A percentile compares a stretch with the other conserved stretches of the same genome.
Conservation (phyloP, 2,329 filamentous ascomycete genomes). For the Chalaropsis ovoidea region DNA sequence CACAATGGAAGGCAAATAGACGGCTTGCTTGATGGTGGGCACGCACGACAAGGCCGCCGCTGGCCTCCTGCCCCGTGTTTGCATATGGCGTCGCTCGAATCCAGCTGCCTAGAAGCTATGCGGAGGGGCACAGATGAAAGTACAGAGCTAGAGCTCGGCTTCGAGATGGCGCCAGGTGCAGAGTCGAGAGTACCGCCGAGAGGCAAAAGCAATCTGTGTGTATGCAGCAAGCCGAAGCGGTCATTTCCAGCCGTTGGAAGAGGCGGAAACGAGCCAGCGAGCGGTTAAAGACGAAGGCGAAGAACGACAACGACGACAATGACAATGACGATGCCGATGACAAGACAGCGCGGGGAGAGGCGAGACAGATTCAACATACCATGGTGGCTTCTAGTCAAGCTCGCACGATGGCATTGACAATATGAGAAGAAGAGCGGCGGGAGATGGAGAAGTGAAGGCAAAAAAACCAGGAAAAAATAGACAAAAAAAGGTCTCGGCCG, state of each 20-base stretch:
- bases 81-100: background rate
- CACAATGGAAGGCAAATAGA: background rate
- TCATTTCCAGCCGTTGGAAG: background rate
- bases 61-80: background rate
- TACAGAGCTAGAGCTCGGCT: background rate
- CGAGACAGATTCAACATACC: background rate
- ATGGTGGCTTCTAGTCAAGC: background rate
- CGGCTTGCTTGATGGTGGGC: background rate
- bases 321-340: background rate
- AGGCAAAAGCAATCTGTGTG: background rate
- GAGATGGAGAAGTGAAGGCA: background rate
- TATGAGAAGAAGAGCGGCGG: background rate
- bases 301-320: background rate
- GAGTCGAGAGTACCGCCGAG: background rate
- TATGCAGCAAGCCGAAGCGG: conserved; percentile 4
- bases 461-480: conserved; percentile 28
- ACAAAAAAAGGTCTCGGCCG: conserved; percentile 34
- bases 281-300: background rate
- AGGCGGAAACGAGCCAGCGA: background rate
- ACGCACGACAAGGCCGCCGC: background rate
- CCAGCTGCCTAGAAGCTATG: background rate
- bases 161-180: background rate
- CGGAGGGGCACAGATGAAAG: background rate
- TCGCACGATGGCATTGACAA: conserved; percentile 14
- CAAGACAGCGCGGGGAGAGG: background rate